Evolutionary conservation across 345 rosid genomes (phyloP), one percentile per base, ranked within the genome.

Genomic region (Pistacia vera): DNA sequence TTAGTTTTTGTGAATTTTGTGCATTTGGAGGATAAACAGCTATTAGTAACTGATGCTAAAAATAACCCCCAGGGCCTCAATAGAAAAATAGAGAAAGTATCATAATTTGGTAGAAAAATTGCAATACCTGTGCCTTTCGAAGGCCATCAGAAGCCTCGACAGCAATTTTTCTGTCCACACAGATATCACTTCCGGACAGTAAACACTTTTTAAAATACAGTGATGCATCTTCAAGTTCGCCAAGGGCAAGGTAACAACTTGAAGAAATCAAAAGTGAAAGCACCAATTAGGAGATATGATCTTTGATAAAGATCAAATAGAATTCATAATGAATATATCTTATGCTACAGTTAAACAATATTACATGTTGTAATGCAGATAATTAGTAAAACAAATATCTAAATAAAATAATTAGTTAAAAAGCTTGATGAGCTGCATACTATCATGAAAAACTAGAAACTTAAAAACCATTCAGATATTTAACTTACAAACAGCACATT

Each of bases 81-180:
- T 51, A 25, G 30, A 54, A 52, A 20, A 70, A 74, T 74, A 74
- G 51, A 13, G 51, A 51, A 20, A 41, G n/a, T 22, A 17, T 52
- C 25, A 16, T 46, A 48, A 33, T 51, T 28, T 60, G 38, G 49
- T 20, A 58, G 67, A 72, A 63, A 48, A 20, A 36, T 54, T 57
- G 9, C n/a, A 61, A 51, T 76, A 94, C 99, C 96, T 91, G 94
- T 20, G 91, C 95, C 85, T 90, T 91, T 79, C 85, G 91, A 73
- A 97, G 86, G 80, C 98, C 96, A 80, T 92, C 98, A 73, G 99
- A 91, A 80, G 97, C 98, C 81, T 94, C 98, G 60, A 91, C 88
- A 68, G 89, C 86, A 77, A 90, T 78, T 80, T 90, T 94, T 73
- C 91, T 84, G 83, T 94, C 98, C 77, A 86, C 94, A 78, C 94